These are phyloP conservation scores for Astraeus odoratus DNA, from an alignment of 768 basidiomycete species.

Conservation along the genomic window DNA sequence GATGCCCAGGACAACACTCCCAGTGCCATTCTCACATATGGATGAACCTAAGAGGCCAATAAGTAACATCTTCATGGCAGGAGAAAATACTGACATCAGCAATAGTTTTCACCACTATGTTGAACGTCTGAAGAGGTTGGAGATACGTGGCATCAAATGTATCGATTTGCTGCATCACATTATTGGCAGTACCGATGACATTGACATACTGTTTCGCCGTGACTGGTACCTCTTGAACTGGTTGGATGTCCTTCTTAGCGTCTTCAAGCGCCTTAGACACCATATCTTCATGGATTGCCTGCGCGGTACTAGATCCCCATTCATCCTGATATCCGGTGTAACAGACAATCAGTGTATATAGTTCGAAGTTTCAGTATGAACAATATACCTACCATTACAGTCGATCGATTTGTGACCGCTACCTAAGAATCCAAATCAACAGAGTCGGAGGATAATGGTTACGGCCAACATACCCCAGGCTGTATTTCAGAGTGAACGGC, in stretches of 20 bases:
- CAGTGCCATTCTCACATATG: conserved; percentile 3
- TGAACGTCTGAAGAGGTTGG: background rate
- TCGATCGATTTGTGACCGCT: too few species aligned
- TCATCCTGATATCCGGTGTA: too few species aligned
- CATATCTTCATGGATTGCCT: too few species aligned
- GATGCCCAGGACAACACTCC: background rate
- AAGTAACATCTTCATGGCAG: background rate
- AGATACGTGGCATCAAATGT: background rate
- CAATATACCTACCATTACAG: too few species aligned
- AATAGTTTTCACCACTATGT: background rate
- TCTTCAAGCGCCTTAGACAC: background rate
- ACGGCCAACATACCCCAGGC: too few species aligned
- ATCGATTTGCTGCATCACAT: background rate
- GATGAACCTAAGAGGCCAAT: conserved; percentile 1
- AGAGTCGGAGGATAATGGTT: too few species aligned
- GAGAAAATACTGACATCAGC: background rate
- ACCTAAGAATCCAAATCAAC: too few species aligned
- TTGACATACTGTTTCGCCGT: background rate
- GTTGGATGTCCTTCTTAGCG: background rate
- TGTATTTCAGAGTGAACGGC: too few species aligned
- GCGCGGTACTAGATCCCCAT: too few species aligned
- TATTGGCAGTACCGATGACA: background rate
- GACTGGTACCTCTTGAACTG: background rate
- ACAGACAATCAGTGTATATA: too few species aligned
- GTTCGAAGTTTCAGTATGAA: too few species aligned